Percentiles rank a stretch among this genome's conserved stretches.
These are phyloP conservation scores for Aspergillus novofumigatus DNA, from an alignment of 2,329 filamentous ascomycete species.

Conservation along the genomic window DNA sequence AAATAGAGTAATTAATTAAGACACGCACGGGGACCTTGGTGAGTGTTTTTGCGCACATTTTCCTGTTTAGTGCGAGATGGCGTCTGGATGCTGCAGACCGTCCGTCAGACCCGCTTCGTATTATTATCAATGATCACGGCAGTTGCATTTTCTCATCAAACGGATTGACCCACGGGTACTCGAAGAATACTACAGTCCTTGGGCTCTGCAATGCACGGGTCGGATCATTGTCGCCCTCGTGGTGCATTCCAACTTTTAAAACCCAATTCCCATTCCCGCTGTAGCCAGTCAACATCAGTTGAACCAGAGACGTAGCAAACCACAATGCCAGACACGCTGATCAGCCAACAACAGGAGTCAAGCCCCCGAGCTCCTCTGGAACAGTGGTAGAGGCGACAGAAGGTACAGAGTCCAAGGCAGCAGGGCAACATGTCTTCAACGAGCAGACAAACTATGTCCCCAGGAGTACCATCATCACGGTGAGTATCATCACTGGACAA, in stretches of 20 bases:
- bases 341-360: background rate
- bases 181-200: too few relatives aligned
- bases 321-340: background rate
- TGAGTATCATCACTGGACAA: constrained; percentile 18
- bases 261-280: too few relatives aligned
- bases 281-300: too few relatives aligned
- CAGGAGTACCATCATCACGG: constrained; percentile 49
- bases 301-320: background rate
- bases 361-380: constrained; percentile 1
- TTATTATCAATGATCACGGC: too few relatives aligned
- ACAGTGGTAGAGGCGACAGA: constrained; percentile 1
- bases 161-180: too few relatives aligned
- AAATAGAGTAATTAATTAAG: background rate
- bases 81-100: too few relatives aligned
- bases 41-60: constrained; percentile 31
- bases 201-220: too few relatives aligned
- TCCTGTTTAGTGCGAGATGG: background rate
- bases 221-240: too few relatives aligned
- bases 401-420: constrained; percentile 5
- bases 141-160: too few relatives aligned
- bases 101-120: background rate
- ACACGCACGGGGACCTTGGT: constrained; percentile 18
- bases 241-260: too few relatives aligned
- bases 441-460: constrained; percentile 57
- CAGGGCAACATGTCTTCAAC: constrained; percentile 39